phyloP scores from a whole-genome alignment of 768 basidiomycete species.

The Lentinula boryana region DNA sequence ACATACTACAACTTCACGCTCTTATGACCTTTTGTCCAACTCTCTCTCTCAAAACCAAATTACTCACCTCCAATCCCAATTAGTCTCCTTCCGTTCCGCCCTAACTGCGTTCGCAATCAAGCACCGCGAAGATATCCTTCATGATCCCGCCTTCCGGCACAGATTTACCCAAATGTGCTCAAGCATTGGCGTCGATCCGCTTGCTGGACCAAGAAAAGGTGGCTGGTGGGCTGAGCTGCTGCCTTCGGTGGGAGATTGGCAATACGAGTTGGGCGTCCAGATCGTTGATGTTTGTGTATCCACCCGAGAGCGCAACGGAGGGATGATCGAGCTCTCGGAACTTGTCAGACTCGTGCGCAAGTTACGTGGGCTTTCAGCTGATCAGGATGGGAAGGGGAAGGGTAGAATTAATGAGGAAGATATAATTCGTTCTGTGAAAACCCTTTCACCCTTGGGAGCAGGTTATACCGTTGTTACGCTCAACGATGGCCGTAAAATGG shows the following conservation, averaged over 20 bases:
- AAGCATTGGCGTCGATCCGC: slow-evolving; percentile 90
- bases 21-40: slow-evolving; percentile 77
- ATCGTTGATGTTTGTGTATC: slow-evolving; percentile 89
- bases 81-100: slow-evolving; percentile 77
- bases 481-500: slow-evolving; percentile 63
- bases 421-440: slow-evolving; percentile 76
- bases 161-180: slow-evolving; percentile 96
- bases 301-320: slow-evolving; percentile 86
- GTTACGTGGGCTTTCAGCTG: slow-evolving; percentile 57
- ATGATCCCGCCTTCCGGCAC: slow-evolving; percentile 82
- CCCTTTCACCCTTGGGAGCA: slow-evolving; percentile 82
- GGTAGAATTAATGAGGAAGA: slow-evolving; percentile 83
- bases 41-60: slow-evolving; percentile 74
- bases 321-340: slow-evolving; percentile 85
- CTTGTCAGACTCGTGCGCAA: slow-evolving; percentile 73
- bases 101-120: slow-evolving; percentile 74
- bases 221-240: slow-evolving; percentile 92
- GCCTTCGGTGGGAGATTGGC: slow-evolving; percentile 82
- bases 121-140: slow-evolving; percentile 79
- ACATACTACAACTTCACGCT: slow-evolving; percentile 75
- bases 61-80: slow-evolving; percentile 72
- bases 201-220: slow-evolving; percentile 78
- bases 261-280: slow-evolving; percentile 92
- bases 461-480: slow-evolving; percentile 84
- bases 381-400: slow-evolving; percentile 9